Percentiles rank a stretch among this genome's conserved stretches.
phyloP scores from a whole-genome alignment of 2,329 filamentous ascomycete genomes.

The Cercospora sp. region DNA sequence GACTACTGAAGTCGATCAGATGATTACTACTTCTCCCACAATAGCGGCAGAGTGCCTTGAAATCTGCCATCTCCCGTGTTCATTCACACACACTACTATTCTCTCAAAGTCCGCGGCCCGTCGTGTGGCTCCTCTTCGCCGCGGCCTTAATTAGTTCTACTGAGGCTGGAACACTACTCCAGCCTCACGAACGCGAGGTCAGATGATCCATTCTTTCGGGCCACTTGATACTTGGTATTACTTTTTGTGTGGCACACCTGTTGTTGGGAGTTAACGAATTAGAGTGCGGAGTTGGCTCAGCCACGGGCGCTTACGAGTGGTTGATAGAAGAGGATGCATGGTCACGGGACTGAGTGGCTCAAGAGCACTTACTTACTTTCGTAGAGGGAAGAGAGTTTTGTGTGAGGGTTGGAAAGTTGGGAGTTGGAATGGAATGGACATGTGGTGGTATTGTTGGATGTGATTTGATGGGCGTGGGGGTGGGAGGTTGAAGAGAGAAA shows the following conservation, averaged over 20 bases:
- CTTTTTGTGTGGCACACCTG: background rate
- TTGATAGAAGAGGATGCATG: background rate
- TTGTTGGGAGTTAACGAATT: background rate
- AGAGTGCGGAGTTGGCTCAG: background rate
- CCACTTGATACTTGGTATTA: constrained; percentile 3
- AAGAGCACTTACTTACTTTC: background rate
- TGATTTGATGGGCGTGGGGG: background rate
- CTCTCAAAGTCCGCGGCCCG: too few species aligned
- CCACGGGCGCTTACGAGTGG: constrained; percentile 3
- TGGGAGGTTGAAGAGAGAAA: background rate
- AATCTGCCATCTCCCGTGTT: background rate
- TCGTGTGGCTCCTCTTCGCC: too few species aligned
- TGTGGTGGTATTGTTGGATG: background rate
- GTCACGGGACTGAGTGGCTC: background rate
- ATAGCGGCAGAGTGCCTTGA: background rate
- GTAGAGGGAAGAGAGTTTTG: background rate
- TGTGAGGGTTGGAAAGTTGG: background rate
- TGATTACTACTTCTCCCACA: too few species aligned
- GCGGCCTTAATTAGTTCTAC: too few species aligned
- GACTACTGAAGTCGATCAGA: too few species aligned
- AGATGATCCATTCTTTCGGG: background rate
- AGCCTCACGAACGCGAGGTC: background rate
- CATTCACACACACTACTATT: background rate
- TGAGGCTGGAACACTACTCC: too few species aligned
- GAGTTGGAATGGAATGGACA: background rate